Evolutionary conservation across 2,329 filamentous ascomycete genomes (phyloP).

Genomic region (Emericellopsis atlantica): DNA sequence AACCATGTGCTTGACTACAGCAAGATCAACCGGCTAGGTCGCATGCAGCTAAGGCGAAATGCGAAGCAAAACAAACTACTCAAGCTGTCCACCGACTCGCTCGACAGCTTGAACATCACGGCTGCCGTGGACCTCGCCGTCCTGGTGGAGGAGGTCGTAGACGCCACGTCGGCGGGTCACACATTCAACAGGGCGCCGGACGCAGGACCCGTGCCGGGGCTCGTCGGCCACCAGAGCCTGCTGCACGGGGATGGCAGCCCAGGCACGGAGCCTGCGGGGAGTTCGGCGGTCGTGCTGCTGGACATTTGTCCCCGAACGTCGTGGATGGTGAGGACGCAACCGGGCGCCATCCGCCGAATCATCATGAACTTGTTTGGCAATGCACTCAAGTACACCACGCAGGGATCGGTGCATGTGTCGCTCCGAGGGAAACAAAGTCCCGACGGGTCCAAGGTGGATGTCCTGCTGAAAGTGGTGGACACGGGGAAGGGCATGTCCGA

Average conservation of each 20-base stretch:
- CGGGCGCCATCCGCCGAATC: constrained; percentile 36
- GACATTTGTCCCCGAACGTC: constrained; percentile 30
- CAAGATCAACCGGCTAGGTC: constrained; percentile 22
- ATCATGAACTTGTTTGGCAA: constrained; percentile 53
- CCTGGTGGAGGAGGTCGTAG: constrained; percentile 24
- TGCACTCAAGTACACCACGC: constrained; percentile 46
- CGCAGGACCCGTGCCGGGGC: neutral
- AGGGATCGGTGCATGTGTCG: constrained; percentile 33
- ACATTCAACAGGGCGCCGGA: constrained; percentile 15
- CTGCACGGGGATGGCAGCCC: neutral
- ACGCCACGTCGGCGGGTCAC: constrained; percentile 23
- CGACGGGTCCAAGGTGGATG: constrained; percentile 9
- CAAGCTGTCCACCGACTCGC: constrained; percentile 11
- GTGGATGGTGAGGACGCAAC: constrained; percentile 41
- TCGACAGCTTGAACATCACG: constrained; percentile 17
- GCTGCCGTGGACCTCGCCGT: constrained; percentile 17
- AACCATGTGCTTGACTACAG: constrained; percentile 34
- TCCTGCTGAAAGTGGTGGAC: constrained; percentile 39
- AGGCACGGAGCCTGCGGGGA: neutral
- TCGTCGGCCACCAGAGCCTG: neutral
- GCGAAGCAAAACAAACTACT: constrained; percentile 9
- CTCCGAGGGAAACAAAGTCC: constrained; percentile 11
- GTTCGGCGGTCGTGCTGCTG: constrained; percentile 31
- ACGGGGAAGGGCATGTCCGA: constrained; percentile 53
- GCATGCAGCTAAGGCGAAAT: constrained; percentile 9